Evolutionary conservation across 78 protist species (phyloP).

Genomic region (Dictyostelium discoideum): dicty_2.7 NC_007091.3:1234001-1234500

Average conservation of each 20-base stretch:
- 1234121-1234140: constrained; percentile 20
- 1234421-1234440: constrained; percentile 2
- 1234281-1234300: neutral
- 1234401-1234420: neutral
- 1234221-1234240: constrained; percentile 36
- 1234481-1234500: constrained; percentile 32
- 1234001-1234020: too few relatives aligned
- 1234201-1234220: constrained; percentile 12
- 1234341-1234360: neutral
- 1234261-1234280: neutral
- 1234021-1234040: neutral
- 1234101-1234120: constrained; percentile 33
- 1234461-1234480: constrained; percentile 40
- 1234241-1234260: neutral
- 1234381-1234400: constrained; percentile 18
- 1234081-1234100: constrained; percentile 26
- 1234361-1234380: neutral
- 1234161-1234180: constrained; percentile 50
- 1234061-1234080: neutral
- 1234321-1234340: neutral
- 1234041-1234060: neutral
- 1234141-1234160: constrained; percentile 43
- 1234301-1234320: neutral
- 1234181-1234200: constrained; percentile 9
- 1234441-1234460: constrained; percentile 19